Evolutionary conservation across 805 yeast genomes (phyloP).

Genomic region (Candida ortonii): DNA sequence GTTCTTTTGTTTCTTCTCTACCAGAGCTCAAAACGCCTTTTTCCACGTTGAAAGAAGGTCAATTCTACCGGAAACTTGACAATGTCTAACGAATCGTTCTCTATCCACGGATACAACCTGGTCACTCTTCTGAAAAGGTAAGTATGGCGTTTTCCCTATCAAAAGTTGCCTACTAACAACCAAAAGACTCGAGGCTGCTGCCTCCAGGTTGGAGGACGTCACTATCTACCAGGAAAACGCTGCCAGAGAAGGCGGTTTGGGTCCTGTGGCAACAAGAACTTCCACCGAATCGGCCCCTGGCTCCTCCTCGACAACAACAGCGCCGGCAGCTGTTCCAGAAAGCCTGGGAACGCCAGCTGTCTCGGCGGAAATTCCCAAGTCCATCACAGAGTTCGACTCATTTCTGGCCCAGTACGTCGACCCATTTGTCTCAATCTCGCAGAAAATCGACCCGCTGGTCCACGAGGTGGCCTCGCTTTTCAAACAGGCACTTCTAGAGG

Average conservation of each 20-base stretch:
- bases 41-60: too few species aligned
- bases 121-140: constrained; percentile 72
- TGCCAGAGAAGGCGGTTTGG: constrained; percentile 1
- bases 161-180: constrained; percentile 1
- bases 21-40: too few species aligned
- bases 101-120: constrained; percentile 80
- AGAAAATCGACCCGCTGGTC: constrained; percentile 53
- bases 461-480: constrained; percentile 52
- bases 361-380: constrained; percentile 36
- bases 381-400: constrained; percentile 51
- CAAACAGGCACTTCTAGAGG: constrained; percentile 54
- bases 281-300: constrained; percentile 17
- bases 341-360: constrained; percentile 21
- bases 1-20: constrained; percentile 1
- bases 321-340: constrained; percentile 19
- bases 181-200: constrained; percentile 81
- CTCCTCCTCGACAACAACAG: constrained; percentile 15
- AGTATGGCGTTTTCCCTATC: constrained; percentile 20
- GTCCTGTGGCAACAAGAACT: constrained; percentile 4
- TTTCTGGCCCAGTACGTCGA: constrained; percentile 51
- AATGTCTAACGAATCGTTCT: constrained; percentile 40
- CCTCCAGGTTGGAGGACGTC: constrained; percentile 87
- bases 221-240: constrained; percentile 70
- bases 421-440: constrained; percentile 58
- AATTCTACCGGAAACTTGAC: too few species aligned